Evolutionary conservation across 1,139 yeast species (phyloP).

Genomic region (Hyphopichia fennica): DNA sequence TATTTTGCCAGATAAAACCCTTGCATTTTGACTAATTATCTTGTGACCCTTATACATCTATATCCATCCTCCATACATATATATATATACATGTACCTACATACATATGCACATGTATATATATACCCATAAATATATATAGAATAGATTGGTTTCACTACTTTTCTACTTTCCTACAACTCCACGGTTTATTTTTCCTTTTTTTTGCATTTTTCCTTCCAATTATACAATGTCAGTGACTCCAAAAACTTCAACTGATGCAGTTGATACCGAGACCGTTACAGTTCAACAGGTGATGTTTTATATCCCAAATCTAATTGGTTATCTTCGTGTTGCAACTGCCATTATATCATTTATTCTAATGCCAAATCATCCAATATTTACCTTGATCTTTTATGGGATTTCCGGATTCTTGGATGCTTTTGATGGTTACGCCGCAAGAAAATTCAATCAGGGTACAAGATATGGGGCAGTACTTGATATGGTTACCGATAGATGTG

Average conservation of each 20-base stretch:
- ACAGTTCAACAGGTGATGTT: slow-evolving; percentile 58
- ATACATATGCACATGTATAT: too few species aligned
- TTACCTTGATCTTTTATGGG: slow-evolving; percentile 76
- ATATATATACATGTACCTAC: too few species aligned
- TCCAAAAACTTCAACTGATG: not conserved
- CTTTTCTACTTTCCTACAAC: too few species aligned
- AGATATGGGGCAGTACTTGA: slow-evolving; percentile 95
- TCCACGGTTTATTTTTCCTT: too few species aligned
- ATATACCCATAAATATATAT: too few species aligned
- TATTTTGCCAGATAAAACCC: too few species aligned
- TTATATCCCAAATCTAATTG: slow-evolving; percentile 89
- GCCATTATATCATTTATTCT: slow-evolving; percentile 76
- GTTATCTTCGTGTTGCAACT: slow-evolving; percentile 78
- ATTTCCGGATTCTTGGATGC: slow-evolving; percentile 93
- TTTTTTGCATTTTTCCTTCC: too few species aligned
- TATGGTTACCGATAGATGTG: slow-evolving; percentile 98
- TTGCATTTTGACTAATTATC: too few species aligned
- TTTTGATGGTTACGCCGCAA: slow-evolving; percentile 93
- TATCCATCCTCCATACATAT: too few species aligned
- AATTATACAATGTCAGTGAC: not conserved
- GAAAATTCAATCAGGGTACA: slow-evolving; percentile 86
- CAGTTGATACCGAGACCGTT: slow-evolving; percentile 9
- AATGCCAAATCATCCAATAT: slow-evolving; percentile 82
- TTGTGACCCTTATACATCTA: too few species aligned
- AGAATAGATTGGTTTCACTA: too few species aligned